Percentiles rank a stretch among this genome's conserved stretches.
Evolutionary conservation across 768 basidiomycete species (phyloP).

Genomic region (Russula compacta): DNA sequence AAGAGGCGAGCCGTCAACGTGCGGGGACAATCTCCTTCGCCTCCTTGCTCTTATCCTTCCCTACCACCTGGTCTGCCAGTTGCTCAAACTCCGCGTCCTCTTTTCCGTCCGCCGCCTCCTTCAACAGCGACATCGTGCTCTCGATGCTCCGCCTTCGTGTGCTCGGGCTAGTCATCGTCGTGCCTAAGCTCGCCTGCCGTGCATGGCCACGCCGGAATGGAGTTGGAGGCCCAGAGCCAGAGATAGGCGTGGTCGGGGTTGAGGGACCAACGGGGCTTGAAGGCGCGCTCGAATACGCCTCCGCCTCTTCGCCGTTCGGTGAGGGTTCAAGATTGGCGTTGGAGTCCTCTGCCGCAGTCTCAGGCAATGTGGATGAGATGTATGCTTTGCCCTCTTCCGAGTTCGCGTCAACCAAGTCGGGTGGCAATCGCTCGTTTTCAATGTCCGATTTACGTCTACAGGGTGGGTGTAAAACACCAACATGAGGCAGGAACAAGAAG

Average conservation of each 20-base stretch:
- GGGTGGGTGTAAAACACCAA: background rate
- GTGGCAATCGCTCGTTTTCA: slow-evolving; percentile 97
- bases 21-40: slow-evolving; percentile 17
- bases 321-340: slow-evolving; percentile 23
- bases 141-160: slow-evolving; percentile 87
- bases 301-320: slow-evolving; percentile 26
- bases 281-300: slow-evolving; percentile 24
- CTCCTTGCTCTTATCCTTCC: slow-evolving; percentile 11
- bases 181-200: slow-evolving; percentile 79
- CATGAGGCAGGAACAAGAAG: background rate
- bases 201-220: slow-evolving; percentile 66
- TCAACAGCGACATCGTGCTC: slow-evolving; percentile 91
- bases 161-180: slow-evolving; percentile 92
- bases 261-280: slow-evolving; percentile 21
- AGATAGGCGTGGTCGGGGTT: slow-evolving; percentile 22
- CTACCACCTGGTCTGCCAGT: slow-evolving; percentile 23
- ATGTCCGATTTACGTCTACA: slow-evolving; percentile 91
- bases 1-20: slow-evolving; percentile 4
- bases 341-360: slow-evolving; percentile 43
- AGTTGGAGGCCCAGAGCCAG: slow-evolving; percentile 22
- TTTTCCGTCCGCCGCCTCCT: slow-evolving; percentile 82
- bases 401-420: slow-evolving; percentile 80
- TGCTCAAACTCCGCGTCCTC: slow-evolving; percentile 30
- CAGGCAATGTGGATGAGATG: slow-evolving; percentile 39
- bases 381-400: slow-evolving; percentile 62